Percentiles rank a stretch among this genome's conserved stretches.
Evolutionary conservation across 495 filamentous ascomycete species (phyloP).

Genomic region (Xylaria curta): DNA sequence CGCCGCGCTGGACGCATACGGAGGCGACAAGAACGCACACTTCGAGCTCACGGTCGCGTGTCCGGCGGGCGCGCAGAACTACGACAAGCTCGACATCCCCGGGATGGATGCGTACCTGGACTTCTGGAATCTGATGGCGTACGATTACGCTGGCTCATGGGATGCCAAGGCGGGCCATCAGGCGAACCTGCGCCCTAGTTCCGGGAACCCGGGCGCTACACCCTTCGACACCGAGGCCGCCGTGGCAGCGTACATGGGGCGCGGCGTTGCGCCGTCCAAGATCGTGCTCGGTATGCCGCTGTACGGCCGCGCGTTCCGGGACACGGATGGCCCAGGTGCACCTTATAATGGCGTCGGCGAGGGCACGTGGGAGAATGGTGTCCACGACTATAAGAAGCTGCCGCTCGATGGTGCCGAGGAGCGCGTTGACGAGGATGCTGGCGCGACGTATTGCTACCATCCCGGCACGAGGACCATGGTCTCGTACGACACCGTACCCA

Average conservation of each 20-base stretch:
- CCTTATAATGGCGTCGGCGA: slow-evolving; percentile 74
- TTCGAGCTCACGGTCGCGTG: slow-evolving; percentile 86
- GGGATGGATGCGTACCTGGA: slow-evolving; percentile 84
- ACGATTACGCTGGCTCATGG: slow-evolving; percentile 83
- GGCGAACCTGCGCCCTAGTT: slow-evolving; percentile 73
- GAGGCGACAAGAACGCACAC: slow-evolving; percentile 50
- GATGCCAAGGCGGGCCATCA: slow-evolving; percentile 76
- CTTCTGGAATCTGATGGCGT: slow-evolving; percentile 95
- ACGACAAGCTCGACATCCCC: slow-evolving; percentile 71
- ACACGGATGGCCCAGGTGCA: slow-evolving; percentile 75
- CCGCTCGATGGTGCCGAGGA: slow-evolving; percentile 61
- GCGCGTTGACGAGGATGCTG: slow-evolving; percentile 56
- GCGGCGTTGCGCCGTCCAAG: slow-evolving; percentile 69
- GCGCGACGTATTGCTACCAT: slow-evolving; percentile 78
- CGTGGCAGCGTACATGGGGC: slow-evolving; percentile 67
- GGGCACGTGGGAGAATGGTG: slow-evolving; percentile 82
- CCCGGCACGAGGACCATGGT: slow-evolving; percentile 65
- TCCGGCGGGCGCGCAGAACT: slow-evolving; percentile 70
- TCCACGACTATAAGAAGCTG: slow-evolving; percentile 85
- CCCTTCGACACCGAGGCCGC: slow-evolving; percentile 75
- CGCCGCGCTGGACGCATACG: slow-evolving; percentile 66
- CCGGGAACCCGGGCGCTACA: slow-evolving; percentile 63
- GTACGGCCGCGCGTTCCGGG: slow-evolving; percentile 85
- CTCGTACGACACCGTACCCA: slow-evolving; percentile 75
- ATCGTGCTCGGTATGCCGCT: slow-evolving; percentile 91